Base-by-base conservation (phyloP, 345 rosid species). In the Carallia pectinifolia region DNA sequence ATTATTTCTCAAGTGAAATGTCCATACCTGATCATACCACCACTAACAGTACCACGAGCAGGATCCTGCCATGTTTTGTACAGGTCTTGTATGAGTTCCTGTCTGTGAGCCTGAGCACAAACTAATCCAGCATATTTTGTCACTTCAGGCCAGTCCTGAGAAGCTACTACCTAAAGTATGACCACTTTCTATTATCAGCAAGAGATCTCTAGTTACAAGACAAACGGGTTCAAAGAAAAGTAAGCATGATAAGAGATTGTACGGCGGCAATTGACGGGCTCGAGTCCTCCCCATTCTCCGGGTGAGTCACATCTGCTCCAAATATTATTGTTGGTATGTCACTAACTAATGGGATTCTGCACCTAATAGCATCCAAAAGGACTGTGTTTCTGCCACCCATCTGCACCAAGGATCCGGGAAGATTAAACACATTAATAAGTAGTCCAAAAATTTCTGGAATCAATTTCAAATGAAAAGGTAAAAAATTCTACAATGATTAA, bases 111-210 rank as follows among this genome's bases (percentile, higher is more conserved):
- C 84, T 95, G 99, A 78, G 99, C 98, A 81, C 99, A 95, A 63
- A 95, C 99, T 36, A 95, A 77, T 70, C 99, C 99, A 0, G 98
- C 99, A 67, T 95, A 95, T 73, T 95, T 95, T 37, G 99, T 95
- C 61, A 95, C 99, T 85, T 95, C 99, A 56, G 99, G 99, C 99
- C 99, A 95, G 78, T 95, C 99, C 76, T 95, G 99, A 52, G 99
- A 95, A 71, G 99, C 99, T 68, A 95, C 99, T 48, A 95, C 99
- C 99, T 95, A 76, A 61, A 83, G 40, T 53, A 50, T 30, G 69
- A 74, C 37, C 69, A 59, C 37, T 17, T 66, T 44, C 29, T 44
- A 66, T 78, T 44, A 66, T 78, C 54, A 79, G 67, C 61, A 74
- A 18, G 68, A 23, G 37, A 68, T 63, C 55, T 52, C 38, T 50